phyloP scores from a whole-genome alignment of 208 protist genomes.

The Leishmania guyanensis region DNA sequence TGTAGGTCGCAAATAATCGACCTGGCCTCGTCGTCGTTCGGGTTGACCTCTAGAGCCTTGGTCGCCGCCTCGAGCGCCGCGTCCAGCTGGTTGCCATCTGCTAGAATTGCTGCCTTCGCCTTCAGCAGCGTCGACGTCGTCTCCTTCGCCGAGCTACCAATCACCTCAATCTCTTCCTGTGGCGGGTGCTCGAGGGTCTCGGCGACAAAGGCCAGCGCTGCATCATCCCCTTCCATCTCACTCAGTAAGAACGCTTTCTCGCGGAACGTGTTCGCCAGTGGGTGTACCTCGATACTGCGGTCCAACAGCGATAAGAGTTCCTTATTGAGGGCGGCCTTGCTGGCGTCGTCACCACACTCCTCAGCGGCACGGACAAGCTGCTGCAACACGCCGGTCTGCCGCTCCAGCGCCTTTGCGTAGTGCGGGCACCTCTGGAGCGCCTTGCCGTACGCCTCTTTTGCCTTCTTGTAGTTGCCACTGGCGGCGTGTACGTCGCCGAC shows the following conservation, averaged over 20 bases:
- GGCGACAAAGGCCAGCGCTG: slow-evolving; percentile 73
- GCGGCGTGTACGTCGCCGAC: slow-evolving; percentile 66
- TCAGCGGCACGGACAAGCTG: slow-evolving; percentile 27
- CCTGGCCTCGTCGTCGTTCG: slow-evolving; percentile 73
- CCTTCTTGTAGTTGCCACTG: slow-evolving; percentile 49
- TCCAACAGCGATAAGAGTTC: slow-evolving; percentile 57
- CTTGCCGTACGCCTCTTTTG: slow-evolving; percentile 51
- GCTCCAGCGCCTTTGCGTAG: slow-evolving; percentile 71
- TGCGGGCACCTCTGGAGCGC: slow-evolving; percentile 57
- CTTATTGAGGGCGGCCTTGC: slow-evolving; percentile 15
- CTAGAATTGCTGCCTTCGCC: slow-evolving; percentile 88
- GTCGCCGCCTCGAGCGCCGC: slow-evolving; percentile 71
- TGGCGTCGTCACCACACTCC: slow-evolving; percentile 27
- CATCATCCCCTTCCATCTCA: slow-evolving; percentile 76
- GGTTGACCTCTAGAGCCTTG: slow-evolving; percentile 57
- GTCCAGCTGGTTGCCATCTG: slow-evolving; percentile 66
- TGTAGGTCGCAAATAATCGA: slow-evolving; percentile 69
- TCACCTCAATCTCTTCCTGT: slow-evolving; percentile 82
- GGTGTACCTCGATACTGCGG: slow-evolving; percentile 74
- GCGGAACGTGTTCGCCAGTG: slow-evolving; percentile 68
- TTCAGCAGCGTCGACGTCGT: slow-evolving; percentile 77
- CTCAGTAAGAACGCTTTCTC: slow-evolving; percentile 90
- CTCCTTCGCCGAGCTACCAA: slow-evolving; percentile 44
- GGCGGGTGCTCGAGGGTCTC: slow-evolving; percentile 69
- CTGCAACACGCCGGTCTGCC: slow-evolving; percentile 57